A percentile compares a stretch with the other conserved stretches of the same genome.
phyloP scores from a whole-genome alignment of 192 early-diverging fungal species.

The Pilobolus umbonatus region DNA sequence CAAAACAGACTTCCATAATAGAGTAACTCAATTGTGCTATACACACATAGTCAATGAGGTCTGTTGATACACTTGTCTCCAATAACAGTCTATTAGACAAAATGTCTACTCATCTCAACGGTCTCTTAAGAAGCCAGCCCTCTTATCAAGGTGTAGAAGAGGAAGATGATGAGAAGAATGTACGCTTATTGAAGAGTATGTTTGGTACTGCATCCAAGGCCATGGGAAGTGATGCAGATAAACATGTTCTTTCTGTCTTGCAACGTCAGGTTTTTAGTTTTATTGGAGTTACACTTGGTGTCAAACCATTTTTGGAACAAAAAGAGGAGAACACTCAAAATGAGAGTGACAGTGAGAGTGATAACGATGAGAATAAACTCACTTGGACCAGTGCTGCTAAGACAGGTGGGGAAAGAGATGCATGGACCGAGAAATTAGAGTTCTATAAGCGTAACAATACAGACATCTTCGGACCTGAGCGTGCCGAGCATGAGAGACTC shows the following conservation, averaged over 20 bases:
- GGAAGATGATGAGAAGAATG: slow-evolving; percentile 3
- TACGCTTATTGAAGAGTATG: slow-evolving; percentile 18
- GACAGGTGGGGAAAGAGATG: neutral
- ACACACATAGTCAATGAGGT: slow-evolving; percentile 20
- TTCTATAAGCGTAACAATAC: neutral
- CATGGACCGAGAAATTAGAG: slow-evolving; percentile 1
- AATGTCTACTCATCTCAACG: slow-evolving; percentile 12
- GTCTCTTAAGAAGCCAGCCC: slow-evolving; percentile 8
- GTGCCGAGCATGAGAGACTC: slow-evolving; percentile 17
- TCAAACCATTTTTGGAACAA: slow-evolving; percentile 1
- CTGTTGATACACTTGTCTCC: slow-evolving; percentile 3
- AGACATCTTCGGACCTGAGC: neutral
- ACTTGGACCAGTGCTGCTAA: slow-evolving; percentile 4
- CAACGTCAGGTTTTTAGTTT: slow-evolving; percentile 17
- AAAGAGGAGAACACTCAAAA: neutral
- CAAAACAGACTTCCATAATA: neutral
- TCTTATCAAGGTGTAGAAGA: neutral
- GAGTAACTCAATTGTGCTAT: neutral
- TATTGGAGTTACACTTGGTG: slow-evolving; percentile 16
- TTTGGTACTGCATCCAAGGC: slow-evolving; percentile 9
- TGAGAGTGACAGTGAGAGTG: neutral
- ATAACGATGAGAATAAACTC: slow-evolving; percentile 9
- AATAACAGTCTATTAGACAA: slow-evolving; percentile 4
- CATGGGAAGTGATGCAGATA: slow-evolving; percentile 20
- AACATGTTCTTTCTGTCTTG: slow-evolving; percentile 15